Base-by-base conservation (phyloP, 2,329 filamentous ascomycete genomes). In the Beauveria caledonica region DNA sequence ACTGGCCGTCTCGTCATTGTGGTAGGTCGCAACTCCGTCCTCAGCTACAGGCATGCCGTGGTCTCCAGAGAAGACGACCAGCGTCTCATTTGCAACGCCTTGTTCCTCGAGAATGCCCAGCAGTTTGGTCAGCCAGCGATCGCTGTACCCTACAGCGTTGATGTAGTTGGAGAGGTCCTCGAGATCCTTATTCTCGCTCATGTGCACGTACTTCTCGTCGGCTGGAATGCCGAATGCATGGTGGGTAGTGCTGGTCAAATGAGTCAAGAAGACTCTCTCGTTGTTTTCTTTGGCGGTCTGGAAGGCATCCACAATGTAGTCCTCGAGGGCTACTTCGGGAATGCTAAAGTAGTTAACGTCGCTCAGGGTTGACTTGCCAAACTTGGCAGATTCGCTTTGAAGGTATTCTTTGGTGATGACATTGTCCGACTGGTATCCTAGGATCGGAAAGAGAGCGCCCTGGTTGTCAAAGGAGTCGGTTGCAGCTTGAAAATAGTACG, bases 291-390 rank as follows among this genome's bases (percentile, higher is more conserved):
- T 66, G 13, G 72, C 72, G 1, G 65, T 59, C 2, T 64, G 63
- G 8, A 73, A 73, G 13, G 68, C 65, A 52, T 73, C 71, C 5
- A 64, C 66, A 17, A 73, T 68, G 13, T 73, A 73, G 36, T 72
- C 69, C 45, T 71, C 69, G 3, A 73, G 64, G 0, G 66, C 66
- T 0, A 66, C 65, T 44, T 73, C 72, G 51, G 69, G 64, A 52
- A 72, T 69, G 4, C 68, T 70, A 9, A 73, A 74, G 21, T 72
- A 71, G 63, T 74, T 73, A 50, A 72, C 68, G 39, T 74, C 69
- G 0, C 68, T 63, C 1, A 71, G 25, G 0, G 65, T 69, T 1
- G 69, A 68, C 3, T 66, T 62, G 0, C 70, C 71, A 29, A 71
- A 69, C 49, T 67, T 69, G 3, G 70, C 69, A 1, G 59, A 45